Conservation (phyloP, 1,284 basidiomycete genomes). For the Ustilago cynodontis region DNA sequence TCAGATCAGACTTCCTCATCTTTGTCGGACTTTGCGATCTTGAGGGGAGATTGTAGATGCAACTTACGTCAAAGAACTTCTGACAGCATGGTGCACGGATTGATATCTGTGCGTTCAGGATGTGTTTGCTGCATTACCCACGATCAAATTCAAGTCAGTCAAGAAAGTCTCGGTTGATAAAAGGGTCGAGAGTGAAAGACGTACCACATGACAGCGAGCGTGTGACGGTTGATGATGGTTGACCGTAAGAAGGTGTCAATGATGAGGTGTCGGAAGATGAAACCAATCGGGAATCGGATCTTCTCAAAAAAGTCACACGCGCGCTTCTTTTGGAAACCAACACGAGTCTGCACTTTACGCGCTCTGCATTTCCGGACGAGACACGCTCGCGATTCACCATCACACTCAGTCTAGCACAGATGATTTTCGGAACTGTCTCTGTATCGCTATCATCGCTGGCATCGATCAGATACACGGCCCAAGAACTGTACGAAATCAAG, state of each 20-base stretch:
- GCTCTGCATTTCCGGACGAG: constrained; percentile 27
- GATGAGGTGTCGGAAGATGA: not conserved
- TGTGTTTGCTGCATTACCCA: constrained; percentile 64
- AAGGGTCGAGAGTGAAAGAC: not conserved
- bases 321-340: constrained; percentile 31
- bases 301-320: constrained; percentile 14
- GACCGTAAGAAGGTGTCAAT: not conserved
- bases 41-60: not conserved
- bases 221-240: not conserved
- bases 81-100: constrained; percentile 69
- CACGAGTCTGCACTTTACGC: constrained; percentile 22
- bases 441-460: no score
- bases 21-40: no score
- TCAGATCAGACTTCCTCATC: not conserved
- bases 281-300: constrained; percentile 1
- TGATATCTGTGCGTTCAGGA: constrained; percentile 68
- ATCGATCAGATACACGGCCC: no score
- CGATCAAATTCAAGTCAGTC: not conserved
- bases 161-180: not conserved
- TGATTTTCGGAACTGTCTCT: no score
- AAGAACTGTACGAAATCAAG: not conserved
- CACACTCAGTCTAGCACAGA: no score
- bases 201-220: constrained; percentile 29
- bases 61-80: constrained; percentile 68
- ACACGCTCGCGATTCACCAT: constrained; percentile 16